These are phyloP conservation scores for Amanita pallidorosea DNA, from an alignment of 768 basidiomycete genomes.

Conservation along the genomic window DNA sequence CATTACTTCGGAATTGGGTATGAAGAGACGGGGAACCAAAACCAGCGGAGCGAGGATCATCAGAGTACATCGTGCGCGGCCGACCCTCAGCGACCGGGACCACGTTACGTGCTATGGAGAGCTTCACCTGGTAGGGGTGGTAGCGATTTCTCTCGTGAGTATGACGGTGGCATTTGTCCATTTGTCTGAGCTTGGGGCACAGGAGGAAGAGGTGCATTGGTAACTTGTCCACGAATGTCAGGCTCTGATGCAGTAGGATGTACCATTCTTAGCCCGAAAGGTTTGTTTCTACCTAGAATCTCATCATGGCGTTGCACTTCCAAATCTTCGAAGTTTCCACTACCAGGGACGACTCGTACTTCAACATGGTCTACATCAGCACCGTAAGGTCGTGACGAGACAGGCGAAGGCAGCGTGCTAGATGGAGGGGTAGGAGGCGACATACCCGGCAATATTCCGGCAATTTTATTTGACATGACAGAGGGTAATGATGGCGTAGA, in stretches of 20 bases:
- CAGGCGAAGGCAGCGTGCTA: slow-evolving; percentile 64
- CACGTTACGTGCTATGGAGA: slow-evolving; percentile 25
- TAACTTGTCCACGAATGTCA: slow-evolving; percentile 38
- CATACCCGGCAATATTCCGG: slow-evolving; percentile 46
- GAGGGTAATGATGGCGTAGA: slow-evolving; percentile 66
- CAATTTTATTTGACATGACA: slow-evolving; percentile 42
- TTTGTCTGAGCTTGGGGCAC: slow-evolving; percentile 12
- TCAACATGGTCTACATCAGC: slow-evolving; percentile 42
- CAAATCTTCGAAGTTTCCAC: slow-evolving; percentile 31
- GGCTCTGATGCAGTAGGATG: slow-evolving; percentile 52
- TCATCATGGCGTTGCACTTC: slow-evolving; percentile 24
- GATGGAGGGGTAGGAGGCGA: slow-evolving; percentile 71
- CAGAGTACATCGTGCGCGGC: slow-evolving; percentile 57
- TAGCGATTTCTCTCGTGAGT: slow-evolving; percentile 61
- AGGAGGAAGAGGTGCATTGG: slow-evolving; percentile 13
- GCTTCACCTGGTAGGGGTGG: slow-evolving; percentile 61
- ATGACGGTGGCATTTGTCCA: slow-evolving; percentile 11
- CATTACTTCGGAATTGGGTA: slow-evolving; percentile 47
- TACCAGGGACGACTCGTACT: slow-evolving; percentile 26
- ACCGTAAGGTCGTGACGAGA: slow-evolving; percentile 56
- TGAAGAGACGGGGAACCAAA: slow-evolving; percentile 52
- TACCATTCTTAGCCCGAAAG: slow-evolving; percentile 25
- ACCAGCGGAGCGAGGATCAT: slow-evolving; percentile 38
- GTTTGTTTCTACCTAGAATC: slow-evolving; percentile 19
- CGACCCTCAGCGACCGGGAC: slow-evolving; percentile 20